Evolutionary conservation across 805 yeast species (phyloP).

Genomic region (Metschnikowia dekortorum): DNA sequence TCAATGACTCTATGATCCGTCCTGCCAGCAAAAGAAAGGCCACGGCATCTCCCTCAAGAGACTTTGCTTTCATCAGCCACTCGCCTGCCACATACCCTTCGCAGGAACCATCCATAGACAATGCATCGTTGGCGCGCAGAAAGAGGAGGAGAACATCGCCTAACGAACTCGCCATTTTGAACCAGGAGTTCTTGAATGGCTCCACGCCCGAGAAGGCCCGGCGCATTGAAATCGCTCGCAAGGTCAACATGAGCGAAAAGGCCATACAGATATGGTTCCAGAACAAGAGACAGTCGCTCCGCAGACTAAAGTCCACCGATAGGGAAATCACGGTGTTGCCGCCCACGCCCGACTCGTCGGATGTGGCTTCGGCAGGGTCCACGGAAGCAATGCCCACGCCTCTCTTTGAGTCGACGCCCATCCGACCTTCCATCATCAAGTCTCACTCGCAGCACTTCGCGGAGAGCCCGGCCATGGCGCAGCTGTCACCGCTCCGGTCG

Average conservation of each 20-base stretch:
- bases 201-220: conserved; percentile 76
- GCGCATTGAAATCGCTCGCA: conserved; percentile 72
- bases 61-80: conserved; percentile 87
- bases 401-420: conserved; percentile 12
- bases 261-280: conserved; percentile 99
- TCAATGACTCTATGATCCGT: conserved; percentile 9
- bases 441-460: conserved; percentile 10
- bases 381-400: conserved; percentile 5
- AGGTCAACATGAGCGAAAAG: conserved; percentile 91
- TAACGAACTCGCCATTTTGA: conserved; percentile 74
- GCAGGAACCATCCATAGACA: conserved; percentile 80
- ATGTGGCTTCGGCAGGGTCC: neutral
- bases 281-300: conserved; percentile 81
- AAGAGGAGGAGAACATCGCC: conserved; percentile 95
- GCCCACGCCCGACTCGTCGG: conserved; percentile 30
- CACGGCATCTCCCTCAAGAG: conserved; percentile 14
- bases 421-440: conserved; percentile 11
- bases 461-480: conserved; percentile 13
- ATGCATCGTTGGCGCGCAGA: conserved; percentile 88
- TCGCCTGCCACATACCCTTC: conserved; percentile 84
- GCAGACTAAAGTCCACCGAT: conserved; percentile 43
- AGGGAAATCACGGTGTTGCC: conserved; percentile 42
- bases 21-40: conserved; percentile 25
- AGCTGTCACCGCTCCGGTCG: conserved; percentile 14
- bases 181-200: conserved; percentile 70